phyloP scores from a whole-genome alignment of 768 basidiomycete species.

The Auriscalpium orientale region DNA sequence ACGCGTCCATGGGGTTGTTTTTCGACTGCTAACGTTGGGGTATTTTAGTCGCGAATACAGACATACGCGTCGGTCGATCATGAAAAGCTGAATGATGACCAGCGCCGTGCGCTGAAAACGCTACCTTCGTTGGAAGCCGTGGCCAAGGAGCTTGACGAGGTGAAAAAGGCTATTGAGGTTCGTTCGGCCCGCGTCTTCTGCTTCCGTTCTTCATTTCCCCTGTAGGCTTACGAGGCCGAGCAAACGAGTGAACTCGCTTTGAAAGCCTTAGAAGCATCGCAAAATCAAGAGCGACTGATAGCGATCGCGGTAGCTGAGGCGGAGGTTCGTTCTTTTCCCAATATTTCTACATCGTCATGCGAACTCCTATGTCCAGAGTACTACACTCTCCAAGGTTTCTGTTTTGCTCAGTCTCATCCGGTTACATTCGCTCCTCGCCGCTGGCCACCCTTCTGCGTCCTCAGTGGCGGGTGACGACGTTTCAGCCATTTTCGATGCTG shows the following conservation, averaged over 20 bases:
- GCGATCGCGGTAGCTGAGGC: constrained; percentile 48
- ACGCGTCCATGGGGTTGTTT: background rate
- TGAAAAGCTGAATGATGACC: constrained; percentile 82
- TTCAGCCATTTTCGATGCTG: constrained; percentile 44
- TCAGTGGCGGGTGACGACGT: constrained; percentile 44
- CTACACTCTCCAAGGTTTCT: constrained; percentile 34
- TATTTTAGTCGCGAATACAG: constrained; percentile 58
- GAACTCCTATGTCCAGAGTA: constrained; percentile 29
- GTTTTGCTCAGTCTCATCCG: constrained; percentile 54
- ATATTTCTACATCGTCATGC: background rate
- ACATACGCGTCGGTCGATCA: constrained; percentile 59
- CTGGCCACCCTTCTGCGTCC: constrained; percentile 36
- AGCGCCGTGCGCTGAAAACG: constrained; percentile 63
- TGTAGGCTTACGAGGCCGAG: constrained; percentile 59
- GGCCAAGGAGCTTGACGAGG: constrained; percentile 75
- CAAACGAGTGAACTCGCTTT: constrained; percentile 44
- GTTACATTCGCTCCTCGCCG: constrained; percentile 42
- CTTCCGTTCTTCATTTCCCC: background rate
- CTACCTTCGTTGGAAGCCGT: constrained; percentile 72
- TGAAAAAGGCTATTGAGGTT: constrained; percentile 82
- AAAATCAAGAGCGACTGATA: constrained; percentile 46
- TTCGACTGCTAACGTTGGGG: constrained; percentile 1
- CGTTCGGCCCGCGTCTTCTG: constrained; percentile 11
- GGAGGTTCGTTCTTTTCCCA: constrained; percentile 37
- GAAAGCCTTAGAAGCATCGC: constrained; percentile 51